A percentile compares a stretch with the other conserved stretches of the same genome.
Evolutionary conservation across 495 filamentous ascomycete genomes (phyloP).

Genomic region (Zalerion maritima): DNA sequence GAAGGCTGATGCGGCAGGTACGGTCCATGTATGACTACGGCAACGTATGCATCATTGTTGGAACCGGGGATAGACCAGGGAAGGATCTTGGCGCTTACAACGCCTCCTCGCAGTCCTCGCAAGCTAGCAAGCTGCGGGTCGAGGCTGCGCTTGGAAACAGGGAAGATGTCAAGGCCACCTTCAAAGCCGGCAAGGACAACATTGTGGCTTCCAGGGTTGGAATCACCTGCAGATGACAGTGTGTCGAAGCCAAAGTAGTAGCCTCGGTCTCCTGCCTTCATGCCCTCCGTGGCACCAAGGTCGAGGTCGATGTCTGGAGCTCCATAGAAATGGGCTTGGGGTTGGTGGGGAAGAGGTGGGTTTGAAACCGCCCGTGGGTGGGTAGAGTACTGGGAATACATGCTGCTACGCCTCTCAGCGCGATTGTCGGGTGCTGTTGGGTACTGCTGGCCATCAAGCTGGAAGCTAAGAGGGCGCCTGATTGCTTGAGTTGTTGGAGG

Average conservation of each 20-base stretch:
- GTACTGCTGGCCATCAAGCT: conserved; percentile 31
- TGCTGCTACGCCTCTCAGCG: conserved; percentile 36
- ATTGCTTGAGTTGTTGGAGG: conserved; percentile 25
- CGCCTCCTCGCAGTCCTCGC: conserved; percentile 62
- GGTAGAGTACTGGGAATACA: conserved; percentile 43
- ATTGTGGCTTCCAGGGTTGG: conserved; percentile 39
- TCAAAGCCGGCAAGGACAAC: conserved; percentile 66
- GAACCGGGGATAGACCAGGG: conserved; percentile 36
- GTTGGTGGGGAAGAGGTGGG: conserved; percentile 67
- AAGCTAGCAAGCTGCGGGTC: conserved; percentile 51
- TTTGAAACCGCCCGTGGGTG: conserved; percentile 29
- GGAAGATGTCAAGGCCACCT: conserved; percentile 55
- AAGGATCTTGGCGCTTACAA: conserved; percentile 67
- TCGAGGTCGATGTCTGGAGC: conserved; percentile 56
- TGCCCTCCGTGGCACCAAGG: conserved; percentile 33
- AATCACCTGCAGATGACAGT: conserved; percentile 35
- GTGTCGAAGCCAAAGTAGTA: conserved; percentile 72
- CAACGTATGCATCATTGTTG: too few species aligned
- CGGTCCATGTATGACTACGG: too few species aligned
- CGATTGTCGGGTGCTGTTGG: conserved; percentile 23
- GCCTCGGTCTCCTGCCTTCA: conserved; percentile 45
- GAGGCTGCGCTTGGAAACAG: conserved; percentile 50
- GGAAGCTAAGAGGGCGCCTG: conserved; percentile 35
- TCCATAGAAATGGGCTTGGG: conserved; percentile 57
- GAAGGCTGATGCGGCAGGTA: conserved; percentile 14